Conservation (phyloP, 306 rosid species). For the Fragaria iinumae region DNA sequence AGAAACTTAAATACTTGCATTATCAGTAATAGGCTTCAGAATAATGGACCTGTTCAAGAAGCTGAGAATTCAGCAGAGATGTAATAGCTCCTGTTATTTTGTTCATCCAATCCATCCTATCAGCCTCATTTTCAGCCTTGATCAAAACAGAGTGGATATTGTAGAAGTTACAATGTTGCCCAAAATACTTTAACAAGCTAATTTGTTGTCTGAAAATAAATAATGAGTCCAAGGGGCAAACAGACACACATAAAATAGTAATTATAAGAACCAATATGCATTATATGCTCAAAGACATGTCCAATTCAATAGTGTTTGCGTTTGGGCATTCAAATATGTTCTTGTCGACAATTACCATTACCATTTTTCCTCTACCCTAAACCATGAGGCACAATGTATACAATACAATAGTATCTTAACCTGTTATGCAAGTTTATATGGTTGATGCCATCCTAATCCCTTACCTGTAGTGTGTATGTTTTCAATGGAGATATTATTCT, state of each 20-base stretch:
- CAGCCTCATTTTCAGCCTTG: slow-evolving; percentile 97
- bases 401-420: neutral
- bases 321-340: neutral
- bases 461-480: slow-evolving; percentile 84
- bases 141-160: slow-evolving; percentile 31
- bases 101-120: slow-evolving; percentile 91
- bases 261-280: neutral
- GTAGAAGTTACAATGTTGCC: slow-evolving; percentile 6
- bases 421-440: neutral
- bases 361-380: neutral
- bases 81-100: slow-evolving; percentile 80
- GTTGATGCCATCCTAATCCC: slow-evolving; percentile 18
- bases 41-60: slow-evolving; percentile 77
- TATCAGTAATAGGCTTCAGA: slow-evolving; percentile 13
- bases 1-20: slow-evolving; percentile 18
- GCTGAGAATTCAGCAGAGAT: slow-evolving; percentile 69
- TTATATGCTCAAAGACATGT: neutral
- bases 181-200: neutral
- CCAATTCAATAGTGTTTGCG: neutral
- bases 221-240: neutral
- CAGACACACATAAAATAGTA: neutral
- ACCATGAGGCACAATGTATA: neutral
- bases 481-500: slow-evolving; percentile 90
- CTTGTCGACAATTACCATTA: neutral
- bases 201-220: neutral